Evolutionary conservation across 345 rosid genomes (phyloP).

Genomic region (Pelargonium nanum): DNA sequence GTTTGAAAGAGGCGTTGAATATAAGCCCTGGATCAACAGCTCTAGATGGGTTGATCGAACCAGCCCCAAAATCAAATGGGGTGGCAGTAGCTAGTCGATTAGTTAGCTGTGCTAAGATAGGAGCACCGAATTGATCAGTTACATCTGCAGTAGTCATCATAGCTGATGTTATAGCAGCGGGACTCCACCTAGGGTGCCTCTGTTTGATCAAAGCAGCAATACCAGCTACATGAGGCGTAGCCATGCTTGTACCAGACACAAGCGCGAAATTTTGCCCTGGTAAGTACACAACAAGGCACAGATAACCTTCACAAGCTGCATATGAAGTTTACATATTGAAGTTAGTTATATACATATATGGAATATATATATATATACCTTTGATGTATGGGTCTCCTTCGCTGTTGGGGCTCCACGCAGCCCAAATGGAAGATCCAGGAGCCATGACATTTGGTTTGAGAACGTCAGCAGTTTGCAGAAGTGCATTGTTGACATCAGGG

Average conservation of each 20-base stretch:
- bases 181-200: constrained; percentile 37
- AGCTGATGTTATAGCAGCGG: constrained; percentile 39
- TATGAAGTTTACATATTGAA: not conserved
- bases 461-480: constrained; percentile 36
- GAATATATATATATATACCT: too few relatives aligned
- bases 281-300: too few relatives aligned
- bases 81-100: constrained; percentile 23
- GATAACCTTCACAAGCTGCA: too few relatives aligned
- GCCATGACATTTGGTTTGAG: constrained; percentile 45
- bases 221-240: constrained; percentile 38
- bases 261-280: constrained; percentile 38
- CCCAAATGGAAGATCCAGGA: constrained; percentile 47
- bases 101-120: constrained; percentile 28
- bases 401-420: constrained; percentile 37
- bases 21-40: constrained; percentile 41
- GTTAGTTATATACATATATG: too few relatives aligned
- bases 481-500: constrained; percentile 37
- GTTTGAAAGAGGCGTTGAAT: constrained; percentile 24
- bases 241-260: constrained; percentile 40
- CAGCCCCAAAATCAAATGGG: constrained; percentile 36
- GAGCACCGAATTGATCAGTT: constrained; percentile 24
- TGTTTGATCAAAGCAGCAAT: constrained; percentile 44
- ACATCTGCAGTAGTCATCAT: constrained; percentile 37
- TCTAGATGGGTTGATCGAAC: constrained; percentile 27
- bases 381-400: constrained; percentile 31